A percentile compares a stretch with the other conserved stretches of the same genome.
These are phyloP conservation scores for Vitis labrusca DNA, from an alignment of 164 flowering plant genomes.

Conservation along the genomic window DNA sequence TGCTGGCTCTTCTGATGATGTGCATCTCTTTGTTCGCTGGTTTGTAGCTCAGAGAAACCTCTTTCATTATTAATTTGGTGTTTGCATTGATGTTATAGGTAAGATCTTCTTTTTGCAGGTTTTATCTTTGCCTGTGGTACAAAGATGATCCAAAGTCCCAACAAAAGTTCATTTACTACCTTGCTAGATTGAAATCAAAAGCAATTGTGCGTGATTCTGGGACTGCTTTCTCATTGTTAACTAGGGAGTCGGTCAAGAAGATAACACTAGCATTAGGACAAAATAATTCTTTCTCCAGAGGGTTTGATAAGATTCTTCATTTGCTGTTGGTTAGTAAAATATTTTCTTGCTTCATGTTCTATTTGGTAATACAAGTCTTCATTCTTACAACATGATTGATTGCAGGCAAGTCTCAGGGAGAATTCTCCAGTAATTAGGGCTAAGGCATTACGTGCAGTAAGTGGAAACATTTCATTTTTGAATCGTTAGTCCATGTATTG, in stretches of 20 bases:
- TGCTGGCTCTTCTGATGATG: conserved; percentile 67
- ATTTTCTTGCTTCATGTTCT: background rate
- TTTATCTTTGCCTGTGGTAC: conserved; percentile 90
- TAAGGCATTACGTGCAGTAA: conserved; percentile 91
- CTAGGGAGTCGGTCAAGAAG: conserved; percentile 75
- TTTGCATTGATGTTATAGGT: conserved; percentile 13
- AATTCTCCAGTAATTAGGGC: conserved; percentile 88
- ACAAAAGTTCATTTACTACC: conserved; percentile 54
- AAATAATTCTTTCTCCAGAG: conserved; percentile 83
- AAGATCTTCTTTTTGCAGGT: conserved; percentile 54
- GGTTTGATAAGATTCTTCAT: conserved; percentile 91
- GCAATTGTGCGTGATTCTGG: conserved; percentile 66
- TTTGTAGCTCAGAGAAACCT: conserved; percentile 28
- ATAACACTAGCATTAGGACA: conserved; percentile 79
- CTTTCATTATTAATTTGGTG: background rate
- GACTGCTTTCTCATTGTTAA: conserved; percentile 43
- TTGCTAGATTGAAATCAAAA: conserved; percentile 73
- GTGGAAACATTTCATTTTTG: conserved; percentile 19
- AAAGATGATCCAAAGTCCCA: conserved; percentile 84
- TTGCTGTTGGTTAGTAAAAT: conserved; percentile 71
- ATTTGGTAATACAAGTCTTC: background rate
- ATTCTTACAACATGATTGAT: conserved; percentile 11
- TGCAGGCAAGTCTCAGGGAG: conserved; percentile 89
- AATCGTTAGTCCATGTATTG: background rate
- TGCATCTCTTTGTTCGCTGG: conserved; percentile 84